Base-by-base conservation (phyloP, 179 eudicot species). In the Nepenthes alata region DNA sequence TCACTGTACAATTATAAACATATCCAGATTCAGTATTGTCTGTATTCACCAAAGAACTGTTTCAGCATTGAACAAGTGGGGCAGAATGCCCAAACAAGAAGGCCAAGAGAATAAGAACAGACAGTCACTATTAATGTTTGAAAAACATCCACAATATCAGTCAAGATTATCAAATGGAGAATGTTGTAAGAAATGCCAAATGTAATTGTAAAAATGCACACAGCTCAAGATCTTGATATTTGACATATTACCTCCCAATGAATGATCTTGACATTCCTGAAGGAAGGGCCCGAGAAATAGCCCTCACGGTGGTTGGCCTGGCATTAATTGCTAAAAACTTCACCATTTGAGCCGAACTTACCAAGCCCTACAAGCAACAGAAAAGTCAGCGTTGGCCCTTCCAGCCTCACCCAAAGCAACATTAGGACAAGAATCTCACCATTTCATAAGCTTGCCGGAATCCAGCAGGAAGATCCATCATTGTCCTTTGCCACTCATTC, bases 381-480 rank as follows among this genome's bases (percentile, higher is more conserved):
- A 59, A 50, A 47, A 9, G 45, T 78, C 47, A 63, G 58, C 13
- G 60, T n/a, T 51, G 35, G 16, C 9, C 63, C 25, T 51, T 6
- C 13, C 2, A 25, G 60, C 38, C 38, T 65, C 16, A 59, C n/a
- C 35, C 13, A 53, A 52, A 16, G 2, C 16, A 60, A 56, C 13
- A 39, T 50, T 49, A 62, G 49, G 14, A 39, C 12, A 69, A 49
- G 67, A 11, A 6, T n/a, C 7, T 63, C 69, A 89, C 98, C 98
- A 80, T 85, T 81, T 89, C 93, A 85, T 82, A 89, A 62, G 97
- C 97, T 77, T 89, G 95, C 39, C 93, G 85, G 45, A 93, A 67
- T 67, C 98, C 98, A 59, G 86, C 83, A 53, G 98, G 98, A 66
- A 93, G 88, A 82, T 93, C 98, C 86, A 83, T 85, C 72, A 93